These are phyloP conservation scores for Laguncularia racemosa DNA, from an alignment of 345 rosid species.

Conservation along the genomic window DNA sequence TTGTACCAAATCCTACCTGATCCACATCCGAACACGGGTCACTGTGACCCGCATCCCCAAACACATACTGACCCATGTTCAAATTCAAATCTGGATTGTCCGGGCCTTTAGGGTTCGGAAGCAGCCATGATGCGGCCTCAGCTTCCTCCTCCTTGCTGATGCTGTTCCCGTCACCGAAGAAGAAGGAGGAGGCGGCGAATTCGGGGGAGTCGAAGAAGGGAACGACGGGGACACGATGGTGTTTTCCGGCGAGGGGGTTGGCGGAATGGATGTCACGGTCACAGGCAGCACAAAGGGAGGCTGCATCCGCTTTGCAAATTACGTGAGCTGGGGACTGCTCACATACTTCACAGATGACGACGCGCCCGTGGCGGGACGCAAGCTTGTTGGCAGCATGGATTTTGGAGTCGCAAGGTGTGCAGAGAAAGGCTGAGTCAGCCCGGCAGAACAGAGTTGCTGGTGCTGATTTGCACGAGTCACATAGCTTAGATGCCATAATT, in stretches of 20 bases:
- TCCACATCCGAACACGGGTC: conserved; percentile 75
- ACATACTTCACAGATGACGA: conserved; percentile 88
- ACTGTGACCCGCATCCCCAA: conserved; percentile 38
- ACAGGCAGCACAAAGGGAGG: conserved; percentile 91
- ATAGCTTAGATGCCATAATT: conserved; percentile 75
- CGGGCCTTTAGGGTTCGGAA: conserved; percentile 53
- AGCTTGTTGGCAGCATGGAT: conserved; percentile 93
- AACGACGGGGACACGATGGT: conserved; percentile 74
- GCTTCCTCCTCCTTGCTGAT: conserved; percentile 82
- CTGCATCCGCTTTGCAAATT: conserved; percentile 98
- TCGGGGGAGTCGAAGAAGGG: conserved; percentile 61
- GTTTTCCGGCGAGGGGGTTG: conserved; percentile 85
- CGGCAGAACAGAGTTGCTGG: conserved; percentile 79
- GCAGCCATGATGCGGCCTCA: conserved; percentile 79
- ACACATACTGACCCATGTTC: conserved; percentile 62
- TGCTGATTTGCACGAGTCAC: conserved; percentile 94
- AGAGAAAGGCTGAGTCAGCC: conserved; percentile 89
- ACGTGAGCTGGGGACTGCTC: conserved; percentile 98
- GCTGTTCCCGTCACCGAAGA: conserved; percentile 35
- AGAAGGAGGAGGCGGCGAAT: conserved; percentile 36
- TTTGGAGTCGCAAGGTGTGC: conserved; percentile 72
- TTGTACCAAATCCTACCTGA: conserved; percentile 35
- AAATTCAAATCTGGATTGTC: conserved; percentile 37
- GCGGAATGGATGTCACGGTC: conserved; percentile 98
- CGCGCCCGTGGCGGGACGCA: conserved; percentile 93